Percentiles rank a stretch among this genome's conserved stretches.
Evolutionary conservation across 176 grass and related monocot genomes (phyloP).

Genomic region (Eleusine coracana): DNA sequence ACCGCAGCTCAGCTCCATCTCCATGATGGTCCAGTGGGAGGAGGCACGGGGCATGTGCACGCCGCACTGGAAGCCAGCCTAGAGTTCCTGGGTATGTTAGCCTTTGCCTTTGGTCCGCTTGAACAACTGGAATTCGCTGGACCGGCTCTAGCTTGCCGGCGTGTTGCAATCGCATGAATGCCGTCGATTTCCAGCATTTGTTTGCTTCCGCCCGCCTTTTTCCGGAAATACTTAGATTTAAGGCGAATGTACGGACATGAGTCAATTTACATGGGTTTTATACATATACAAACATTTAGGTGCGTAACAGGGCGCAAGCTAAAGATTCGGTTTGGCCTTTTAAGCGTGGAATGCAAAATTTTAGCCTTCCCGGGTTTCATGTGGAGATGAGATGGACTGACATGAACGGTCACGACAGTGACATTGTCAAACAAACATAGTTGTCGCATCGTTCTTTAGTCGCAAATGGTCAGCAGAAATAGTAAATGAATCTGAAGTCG

Average conservation of each 20-base stretch:
- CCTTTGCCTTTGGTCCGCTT: constrained; percentile 3
- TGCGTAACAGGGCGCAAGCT: too few species aligned
- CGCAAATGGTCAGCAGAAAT: background rate
- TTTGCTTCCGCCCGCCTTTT: too few species aligned
- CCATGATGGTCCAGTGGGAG: constrained; percentile 29
- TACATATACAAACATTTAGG: too few species aligned
- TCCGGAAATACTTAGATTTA: too few species aligned
- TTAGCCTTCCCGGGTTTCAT: background rate
- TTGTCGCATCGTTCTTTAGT: background rate
- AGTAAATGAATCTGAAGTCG: too few species aligned
- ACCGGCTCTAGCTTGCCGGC: background rate
- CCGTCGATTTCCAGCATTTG: background rate
- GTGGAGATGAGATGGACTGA: background rate
- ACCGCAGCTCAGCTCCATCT: constrained; percentile 10
- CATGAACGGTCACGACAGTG: background rate
- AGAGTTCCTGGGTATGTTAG: constrained; percentile 37
- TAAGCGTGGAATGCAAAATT: background rate
- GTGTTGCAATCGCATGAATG: background rate
- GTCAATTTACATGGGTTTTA: too few species aligned
- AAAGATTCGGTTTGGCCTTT: background rate
- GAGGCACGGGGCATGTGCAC: constrained; percentile 39
- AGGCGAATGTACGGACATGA: too few species aligned
- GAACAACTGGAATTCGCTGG: constrained; percentile 36
- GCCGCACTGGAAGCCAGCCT: constrained; percentile 52
- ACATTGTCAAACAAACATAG: background rate